Evolutionary conservation across 2,329 filamentous ascomycete genomes (phyloP), one percentile per base, ranked within the genome.

Genomic region (Sarocladium oryzae): DNA sequence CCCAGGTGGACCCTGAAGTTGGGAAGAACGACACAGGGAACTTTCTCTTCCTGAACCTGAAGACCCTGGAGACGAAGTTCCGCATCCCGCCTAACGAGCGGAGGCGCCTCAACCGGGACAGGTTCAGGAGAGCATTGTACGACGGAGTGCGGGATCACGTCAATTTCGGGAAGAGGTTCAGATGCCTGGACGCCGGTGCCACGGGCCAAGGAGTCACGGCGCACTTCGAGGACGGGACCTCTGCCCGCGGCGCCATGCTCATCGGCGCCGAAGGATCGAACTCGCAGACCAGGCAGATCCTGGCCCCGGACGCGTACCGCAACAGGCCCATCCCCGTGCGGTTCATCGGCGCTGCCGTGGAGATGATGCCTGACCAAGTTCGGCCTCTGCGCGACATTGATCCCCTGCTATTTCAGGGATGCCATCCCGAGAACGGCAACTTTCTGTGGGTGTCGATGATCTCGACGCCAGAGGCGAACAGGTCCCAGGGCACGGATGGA

Each of bases 321-420:
- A 66, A 69, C 51, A 60, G 58, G 13, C 57, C 53, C 32, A 58
- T 75, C 2, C 67, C 70, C 1, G 63, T 70, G 11, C 64, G 64
- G 18, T 56, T 74, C 48, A 56, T 70, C 18, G 71, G 71, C 4
- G 64, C 65, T 2, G 62, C 66, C 4, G 57, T 69, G 1, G 59
- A 67, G 48, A 61, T 75, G 53, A 68, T 64, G 1, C 61, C 67
- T 20, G 61, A 67, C 55, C 56, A 69, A 65, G 62, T 58, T 66
- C 55, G 59, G 63, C 56, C 66, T 6, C 62, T 76, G 7, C 65
- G 69, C n/a, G 66, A 63, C 1, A 69, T 81, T 23, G 77, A 81
- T 53, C 77, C 77, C 0, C 68, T 75, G 36, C 71, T 81, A 21
- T 77, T 81, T 57, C 75, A 79, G 53, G 78, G 74, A 2, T 67